These are phyloP conservation scores for Nigrospora osmanthi DNA, from an alignment of 2,329 filamentous ascomycete species.

Conservation along the genomic window DNA sequence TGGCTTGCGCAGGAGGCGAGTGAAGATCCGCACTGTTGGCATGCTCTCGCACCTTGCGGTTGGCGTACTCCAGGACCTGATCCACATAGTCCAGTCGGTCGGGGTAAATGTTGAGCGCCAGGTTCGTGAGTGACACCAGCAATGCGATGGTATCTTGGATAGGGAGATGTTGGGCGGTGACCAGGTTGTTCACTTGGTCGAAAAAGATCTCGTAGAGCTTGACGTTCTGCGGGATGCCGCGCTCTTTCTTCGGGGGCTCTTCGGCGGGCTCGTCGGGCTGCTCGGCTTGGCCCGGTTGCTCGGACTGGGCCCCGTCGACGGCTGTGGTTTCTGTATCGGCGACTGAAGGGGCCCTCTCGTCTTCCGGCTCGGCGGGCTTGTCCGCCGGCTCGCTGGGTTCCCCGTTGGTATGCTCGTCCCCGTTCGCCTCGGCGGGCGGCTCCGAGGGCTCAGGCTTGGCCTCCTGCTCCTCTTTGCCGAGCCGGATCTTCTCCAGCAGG, in stretches of 20 bases:
- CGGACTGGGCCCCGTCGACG: constrained; percentile 32
- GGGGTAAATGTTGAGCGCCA: constrained; percentile 94
- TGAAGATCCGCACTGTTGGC: constrained; percentile 94
- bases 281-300: not conserved
- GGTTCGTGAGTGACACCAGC: constrained; percentile 85
- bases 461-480: constrained; percentile 52
- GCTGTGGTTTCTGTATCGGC: constrained; percentile 40
- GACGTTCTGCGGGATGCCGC: constrained; percentile 64
- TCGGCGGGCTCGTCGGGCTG: constrained; percentile 4
- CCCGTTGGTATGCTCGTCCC: constrained; percentile 23
- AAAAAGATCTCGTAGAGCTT: constrained; percentile 98
- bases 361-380: constrained; percentile 18
- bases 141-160: constrained; percentile 94
- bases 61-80: constrained; percentile 83
- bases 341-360: constrained; percentile 29
- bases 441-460: constrained; percentile 12
- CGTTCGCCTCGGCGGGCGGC: constrained; percentile 27
- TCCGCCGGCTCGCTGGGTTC: constrained; percentile 24
- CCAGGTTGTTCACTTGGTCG: constrained; percentile 86
- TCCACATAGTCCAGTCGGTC: constrained; percentile 90
- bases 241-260: constrained; percentile 23
- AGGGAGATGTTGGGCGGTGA: constrained; percentile 81
- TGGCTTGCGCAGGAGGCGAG: constrained; percentile 78
- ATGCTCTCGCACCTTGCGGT: constrained; percentile 78
- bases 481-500: constrained; percentile 68